Evolutionary conservation across 495 filamentous ascomycete genomes (phyloP).

Genomic region (Arthonia radiata): DNA sequence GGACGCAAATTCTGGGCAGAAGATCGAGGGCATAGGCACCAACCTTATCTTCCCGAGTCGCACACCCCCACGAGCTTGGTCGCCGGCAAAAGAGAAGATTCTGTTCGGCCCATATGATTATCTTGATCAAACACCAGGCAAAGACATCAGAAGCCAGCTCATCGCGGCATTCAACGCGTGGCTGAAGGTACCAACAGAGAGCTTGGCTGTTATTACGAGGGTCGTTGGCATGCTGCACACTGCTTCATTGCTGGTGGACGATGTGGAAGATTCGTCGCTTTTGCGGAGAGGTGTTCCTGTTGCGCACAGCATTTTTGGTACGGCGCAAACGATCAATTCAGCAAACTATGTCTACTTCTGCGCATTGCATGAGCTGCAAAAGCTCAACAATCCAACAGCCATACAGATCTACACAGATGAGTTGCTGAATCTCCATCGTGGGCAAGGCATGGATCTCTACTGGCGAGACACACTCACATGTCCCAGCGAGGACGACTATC

Average conservation of each 20-base stretch:
- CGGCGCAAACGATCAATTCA: slow-evolving; percentile 26
- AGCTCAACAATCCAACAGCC: slow-evolving; percentile 41
- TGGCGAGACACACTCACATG: slow-evolving; percentile 89
- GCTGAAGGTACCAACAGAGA: slow-evolving; percentile 58
- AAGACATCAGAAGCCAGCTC: slow-evolving; percentile 66
- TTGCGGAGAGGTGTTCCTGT: slow-evolving; percentile 78
- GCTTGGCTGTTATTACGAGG: slow-evolving; percentile 57
- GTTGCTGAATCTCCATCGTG: slow-evolving; percentile 76
- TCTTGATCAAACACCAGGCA: slow-evolving; percentile 62
- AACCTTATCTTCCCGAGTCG: too few relatives aligned
- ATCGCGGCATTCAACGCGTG: slow-evolving; percentile 80
- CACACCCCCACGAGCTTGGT: too few relatives aligned
- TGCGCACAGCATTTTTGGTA: slow-evolving; percentile 83
- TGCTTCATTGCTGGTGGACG: slow-evolving; percentile 33
- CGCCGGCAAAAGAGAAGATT: slow-evolving; percentile 47
- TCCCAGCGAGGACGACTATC: slow-evolving; percentile 85
- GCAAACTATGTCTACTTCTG: slow-evolving; percentile 6
- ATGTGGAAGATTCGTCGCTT: slow-evolving; percentile 40
- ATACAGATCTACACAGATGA: slow-evolving; percentile 73
- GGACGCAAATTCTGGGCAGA: too few relatives aligned
- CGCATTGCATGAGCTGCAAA: slow-evolving; percentile 31
- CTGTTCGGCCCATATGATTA: slow-evolving; percentile 76
- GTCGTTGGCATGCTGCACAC: slow-evolving; percentile 90
- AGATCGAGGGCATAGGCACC: too few relatives aligned
- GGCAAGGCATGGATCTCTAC: slow-evolving; percentile 93